phyloP scores from a whole-genome alignment of 768 basidiomycete genomes.

The Xerocomus potaroensis region DNA sequence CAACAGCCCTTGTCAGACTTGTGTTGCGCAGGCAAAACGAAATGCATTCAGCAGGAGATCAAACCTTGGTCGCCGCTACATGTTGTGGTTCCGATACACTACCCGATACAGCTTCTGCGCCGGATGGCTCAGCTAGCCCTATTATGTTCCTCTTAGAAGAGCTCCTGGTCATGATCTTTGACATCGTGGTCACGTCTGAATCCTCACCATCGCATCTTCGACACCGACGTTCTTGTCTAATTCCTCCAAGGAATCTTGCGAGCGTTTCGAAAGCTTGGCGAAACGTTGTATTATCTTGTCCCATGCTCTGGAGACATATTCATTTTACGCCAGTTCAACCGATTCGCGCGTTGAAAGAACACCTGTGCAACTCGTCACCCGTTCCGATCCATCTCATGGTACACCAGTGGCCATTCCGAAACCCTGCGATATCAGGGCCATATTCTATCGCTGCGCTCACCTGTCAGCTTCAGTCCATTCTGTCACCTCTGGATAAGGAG shows the following conservation, averaged over 20 bases:
- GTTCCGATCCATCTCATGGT: conserved; percentile 13
- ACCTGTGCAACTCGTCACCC: conserved; percentile 11
- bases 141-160: conserved; percentile 15
- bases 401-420: conserved; percentile 20
- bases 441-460: conserved; percentile 14
- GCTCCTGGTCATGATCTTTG: conserved; percentile 20
- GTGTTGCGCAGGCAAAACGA: neutral
- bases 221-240: neutral
- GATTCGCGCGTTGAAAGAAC: conserved; percentile 8
- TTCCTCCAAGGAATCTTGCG: conserved; percentile 13
- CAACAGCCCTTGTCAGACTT: no score
- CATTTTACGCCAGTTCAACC: conserved; percentile 15
- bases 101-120: neutral
- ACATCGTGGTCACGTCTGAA: conserved; percentile 14
- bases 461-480: conserved; percentile 14
- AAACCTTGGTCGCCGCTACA: neutral
- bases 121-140: conserved; percentile 1
- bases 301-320: conserved; percentile 18
- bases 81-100: neutral
- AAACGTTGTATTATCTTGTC: conserved; percentile 12
- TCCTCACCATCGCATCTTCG: neutral
- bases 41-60: neutral
- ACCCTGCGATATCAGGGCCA: conserved; percentile 1
- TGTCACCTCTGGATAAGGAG: conserved; percentile 3
- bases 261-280: conserved; percentile 16